Conservation (phyloP, 768 basidiomycete genomes). For the Brasilioporus rufonigricans region DNA sequence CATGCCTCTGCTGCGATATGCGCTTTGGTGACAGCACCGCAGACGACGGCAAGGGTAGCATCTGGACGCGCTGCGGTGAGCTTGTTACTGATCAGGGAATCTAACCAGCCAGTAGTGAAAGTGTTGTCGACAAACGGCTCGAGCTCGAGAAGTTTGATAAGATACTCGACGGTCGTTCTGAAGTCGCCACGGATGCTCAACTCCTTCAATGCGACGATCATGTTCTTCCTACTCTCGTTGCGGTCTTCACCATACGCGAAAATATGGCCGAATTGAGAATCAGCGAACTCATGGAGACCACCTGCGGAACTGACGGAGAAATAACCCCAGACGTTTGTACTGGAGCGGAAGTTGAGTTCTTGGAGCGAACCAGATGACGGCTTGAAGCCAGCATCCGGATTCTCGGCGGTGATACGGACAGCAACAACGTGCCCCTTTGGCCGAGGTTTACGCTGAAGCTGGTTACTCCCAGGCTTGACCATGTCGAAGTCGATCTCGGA, state of each 20-base stretch:
- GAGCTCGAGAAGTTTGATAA: slow-evolving; percentile 95
- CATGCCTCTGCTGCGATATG: slow-evolving; percentile 88
- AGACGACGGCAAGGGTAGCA: slow-evolving; percentile 87
- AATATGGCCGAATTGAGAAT: slow-evolving; percentile 99
- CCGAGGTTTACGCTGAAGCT: slow-evolving; percentile 89
- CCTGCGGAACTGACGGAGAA: slow-evolving; percentile 96
- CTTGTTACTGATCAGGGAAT: slow-evolving; percentile 94
- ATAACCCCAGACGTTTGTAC: slow-evolving; percentile 99
- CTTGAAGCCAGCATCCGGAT: slow-evolving; percentile 99
- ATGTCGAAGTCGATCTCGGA: slow-evolving; percentile 98
- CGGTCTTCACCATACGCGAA: slow-evolving; percentile 99
- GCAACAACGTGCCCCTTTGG: slow-evolving; percentile 99
- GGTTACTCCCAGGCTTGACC: slow-evolving; percentile 80
- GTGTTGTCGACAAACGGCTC: slow-evolving; percentile 97
- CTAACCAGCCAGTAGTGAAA: slow-evolving; percentile 98
- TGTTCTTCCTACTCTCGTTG: slow-evolving; percentile 93
- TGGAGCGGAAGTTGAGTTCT: slow-evolving; percentile 99
- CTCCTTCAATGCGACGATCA: slow-evolving; percentile 99
- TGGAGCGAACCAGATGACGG: slow-evolving; percentile 96
- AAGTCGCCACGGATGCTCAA: slow-evolving; percentile 98
- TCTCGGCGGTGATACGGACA: slow-evolving; percentile 98
- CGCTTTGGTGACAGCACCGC: slow-evolving; percentile 94
- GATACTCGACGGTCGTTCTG: slow-evolving; percentile 97
- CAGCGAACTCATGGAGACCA: slow-evolving; percentile 97
- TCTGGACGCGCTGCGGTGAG: slow-evolving; percentile 98